Evolutionary conservation across 306 rosid genomes (phyloP), one percentile per base, ranked within the genome.

Genomic region (Begonia peltatifolia): DNA sequence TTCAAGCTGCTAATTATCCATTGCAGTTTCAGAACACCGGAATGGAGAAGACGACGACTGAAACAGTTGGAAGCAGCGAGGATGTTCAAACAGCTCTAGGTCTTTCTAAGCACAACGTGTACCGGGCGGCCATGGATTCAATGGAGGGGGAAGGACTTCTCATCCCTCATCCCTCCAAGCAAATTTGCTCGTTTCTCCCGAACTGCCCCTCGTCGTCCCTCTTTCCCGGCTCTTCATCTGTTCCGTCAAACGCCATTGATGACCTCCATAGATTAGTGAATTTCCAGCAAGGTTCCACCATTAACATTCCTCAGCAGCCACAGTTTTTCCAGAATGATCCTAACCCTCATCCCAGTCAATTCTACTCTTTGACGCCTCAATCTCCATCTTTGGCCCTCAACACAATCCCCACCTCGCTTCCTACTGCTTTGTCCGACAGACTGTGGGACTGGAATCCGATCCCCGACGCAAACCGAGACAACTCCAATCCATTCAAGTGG

Each of bases 371-470:
- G 67, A 69, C 67, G n/a, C 44, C 49, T 22, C 83, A 71, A 53
- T 72, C 72, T 2, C 64, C 38, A 30, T 30, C 38, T 30, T 30
- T 56, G 57, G 42, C 76, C 42, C 76, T 74, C 57, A 71, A 42
- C 63, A n/a, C 66, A 14, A 63, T 73, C 1, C 81, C 79, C 6
- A 77, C 17, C 63, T 66, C 71, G 51, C 74, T 80, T 56, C 87
- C 89, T 30, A 61, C 79, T 0, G 68, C 69, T 9, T 83, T 85
- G 82, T 74, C 97, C 35, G 94, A 89, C 61, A 61, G 87, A 46
- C 72, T 89, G 6, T 85, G 97, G 97, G 97, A 82, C 16, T 89
- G 97, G 97, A 89, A 80, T 67, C 82, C 84, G 35, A 67, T 89
- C 46, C 78, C 84, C 4, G 97, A 89, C 48, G 54, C 71, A 22